Base-by-base conservation (phyloP, 768 basidiomycete genomes). In the Crepidotus variabilis region DNA sequence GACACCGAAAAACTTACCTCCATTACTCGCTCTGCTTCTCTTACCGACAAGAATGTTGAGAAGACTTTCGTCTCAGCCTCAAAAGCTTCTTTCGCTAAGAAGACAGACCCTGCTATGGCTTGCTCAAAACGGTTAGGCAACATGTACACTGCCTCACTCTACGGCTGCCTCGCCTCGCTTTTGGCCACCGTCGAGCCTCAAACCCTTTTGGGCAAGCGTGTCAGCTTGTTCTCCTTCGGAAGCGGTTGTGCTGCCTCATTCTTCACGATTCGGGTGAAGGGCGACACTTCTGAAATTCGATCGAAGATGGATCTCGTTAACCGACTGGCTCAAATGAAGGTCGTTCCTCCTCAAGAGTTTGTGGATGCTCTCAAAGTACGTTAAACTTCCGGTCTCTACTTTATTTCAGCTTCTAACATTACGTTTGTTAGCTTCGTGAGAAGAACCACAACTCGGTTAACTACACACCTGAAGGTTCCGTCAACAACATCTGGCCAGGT, bases 71-170 rank as follows among this genome's bases (percentile, higher is more conserved):
- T 97, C 50, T 74, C 72, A n/a, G 76, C 86, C 55, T 87, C 89
- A 55, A 92, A 94, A 69, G 71, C 80, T 7, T 78, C 81, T 18
- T 97, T 93, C 74, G 80, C 82, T 57, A 74, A 80, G 60, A 86
- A 87, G 67, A 88, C 94, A 18, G 84, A 84, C 60, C 90, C 93
- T 7, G 81, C 78, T 22, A 94, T 96, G 85, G 84, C 86, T 55
- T 90, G 88, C 76, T 93, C 94, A 23, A 84, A 85, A 67, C 87
- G 94, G 47, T 84, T 96, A 61, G 97, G 97, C 13, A 98, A 99
- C 85, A 96, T 94, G 89, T 98, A 99, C 81, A 96, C 97, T 11
- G 97, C 89, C 13, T 95, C 93, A 14, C 79, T 99, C 10, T 98
- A 95, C 69, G 94, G 93, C 47, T 94, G 94, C 62, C 85, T 99